Evolutionary conservation across 2,329 filamentous ascomycete genomes (phyloP).

Genomic region (Paracoccidioides brasiliensis): DNA sequence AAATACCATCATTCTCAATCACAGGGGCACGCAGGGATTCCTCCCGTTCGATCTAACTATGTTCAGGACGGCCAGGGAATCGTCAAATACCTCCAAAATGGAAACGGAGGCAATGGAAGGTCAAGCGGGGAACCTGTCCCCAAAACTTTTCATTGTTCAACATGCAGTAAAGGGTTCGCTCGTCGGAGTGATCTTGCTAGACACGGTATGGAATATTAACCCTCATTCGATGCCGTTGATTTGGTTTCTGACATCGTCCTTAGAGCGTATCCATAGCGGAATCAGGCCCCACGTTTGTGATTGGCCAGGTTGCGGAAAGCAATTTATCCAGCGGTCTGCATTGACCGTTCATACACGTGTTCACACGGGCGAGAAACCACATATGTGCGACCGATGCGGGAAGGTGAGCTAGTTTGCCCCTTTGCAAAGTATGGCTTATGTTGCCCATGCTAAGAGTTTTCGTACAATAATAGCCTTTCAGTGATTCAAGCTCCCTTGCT

Average conservation of each 20-base stretch:
- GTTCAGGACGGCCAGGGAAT: constrained; percentile 34
- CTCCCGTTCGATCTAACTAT: constrained; percentile 43
- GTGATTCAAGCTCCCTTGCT: constrained; percentile 87
- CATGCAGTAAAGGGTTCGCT: constrained; percentile 84
- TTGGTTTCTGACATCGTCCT: constrained; percentile 3
- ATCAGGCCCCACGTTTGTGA: constrained; percentile 87
- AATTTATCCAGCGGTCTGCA: constrained; percentile 93
- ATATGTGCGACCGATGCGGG: constrained; percentile 91
- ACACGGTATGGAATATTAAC: constrained; percentile 55
- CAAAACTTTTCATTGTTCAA: constrained; percentile 79
- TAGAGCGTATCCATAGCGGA: constrained; percentile 92
- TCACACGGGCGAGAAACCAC: constrained; percentile 95
- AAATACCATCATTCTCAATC: constrained; percentile 43
- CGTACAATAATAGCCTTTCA: constrained; percentile 59
- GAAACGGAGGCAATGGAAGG: constrained; percentile 30
- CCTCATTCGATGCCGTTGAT: neutral
- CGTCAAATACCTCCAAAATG: constrained; percentile 30
- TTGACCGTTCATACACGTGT: constrained; percentile 90
- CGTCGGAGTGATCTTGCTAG: constrained; percentile 84
- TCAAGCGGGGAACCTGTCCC: constrained; percentile 36
- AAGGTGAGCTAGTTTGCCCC: constrained; percentile 51
- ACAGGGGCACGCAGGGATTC: constrained; percentile 39
- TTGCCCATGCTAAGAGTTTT: neutral
- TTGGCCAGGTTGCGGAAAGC: constrained; percentile 76
- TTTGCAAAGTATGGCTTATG: neutral